Conservation (phyloP, 257 asterid species). For the Echites panduratus region DNA sequence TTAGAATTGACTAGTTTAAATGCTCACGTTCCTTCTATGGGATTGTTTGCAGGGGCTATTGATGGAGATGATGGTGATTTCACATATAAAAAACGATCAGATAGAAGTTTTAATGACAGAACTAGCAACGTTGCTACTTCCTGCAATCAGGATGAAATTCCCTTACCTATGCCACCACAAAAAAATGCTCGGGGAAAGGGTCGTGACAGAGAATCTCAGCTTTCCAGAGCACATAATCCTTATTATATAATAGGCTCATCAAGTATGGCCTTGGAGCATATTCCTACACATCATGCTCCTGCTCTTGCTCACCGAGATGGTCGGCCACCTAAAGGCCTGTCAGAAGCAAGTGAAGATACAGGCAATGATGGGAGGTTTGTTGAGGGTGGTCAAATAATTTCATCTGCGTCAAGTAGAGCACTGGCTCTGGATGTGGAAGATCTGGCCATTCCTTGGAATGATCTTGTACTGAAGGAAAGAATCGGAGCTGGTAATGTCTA, state of each 20-base stretch:
- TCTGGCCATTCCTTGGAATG: slow-evolving; percentile 81
- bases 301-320: slow-evolving; percentile 34
- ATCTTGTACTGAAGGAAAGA: slow-evolving; percentile 75
- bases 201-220: slow-evolving; percentile 47
- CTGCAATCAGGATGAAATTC: slow-evolving; percentile 43
- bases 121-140: slow-evolving; percentile 36
- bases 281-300: slow-evolving; percentile 36
- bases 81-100: slow-evolving; percentile 36
- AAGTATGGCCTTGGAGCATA: slow-evolving; percentile 31
- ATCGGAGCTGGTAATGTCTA: slow-evolving; percentile 81
- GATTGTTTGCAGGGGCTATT: slow-evolving; percentile 29
- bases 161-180: slow-evolving; percentile 36
- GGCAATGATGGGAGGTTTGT: slow-evolving; percentile 36
- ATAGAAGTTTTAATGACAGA: slow-evolving; percentile 34
- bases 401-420: slow-evolving; percentile 38
- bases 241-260: slow-evolving; percentile 34
- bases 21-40: not conserved
- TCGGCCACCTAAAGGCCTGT: slow-evolving; percentile 35
- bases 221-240: slow-evolving; percentile 35
- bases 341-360: slow-evolving; percentile 36
- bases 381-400: slow-evolving; percentile 43
- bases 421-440: slow-evolving; percentile 61
- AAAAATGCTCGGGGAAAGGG: slow-evolving; percentile 56
- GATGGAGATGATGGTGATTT: slow-evolving; percentile 46
- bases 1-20: not conserved